phyloP scores from a whole-genome alignment of 2,329 filamentous ascomycete species.

The Apiospora sp. region DNA sequence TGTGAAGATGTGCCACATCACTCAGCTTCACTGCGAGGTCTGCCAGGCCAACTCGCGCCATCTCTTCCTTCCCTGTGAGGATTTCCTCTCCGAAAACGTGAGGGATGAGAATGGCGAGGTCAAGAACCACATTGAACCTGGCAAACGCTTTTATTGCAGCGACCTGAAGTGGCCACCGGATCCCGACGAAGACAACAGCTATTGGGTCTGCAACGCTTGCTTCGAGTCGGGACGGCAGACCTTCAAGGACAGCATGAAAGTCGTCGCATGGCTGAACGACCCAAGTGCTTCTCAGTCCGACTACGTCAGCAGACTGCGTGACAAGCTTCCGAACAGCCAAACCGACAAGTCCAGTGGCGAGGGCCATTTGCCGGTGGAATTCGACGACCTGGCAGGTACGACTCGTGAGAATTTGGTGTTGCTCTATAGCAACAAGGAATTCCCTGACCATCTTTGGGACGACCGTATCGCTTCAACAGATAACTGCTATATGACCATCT shows the following conservation, averaged over 20 bases:
- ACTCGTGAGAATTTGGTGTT: background rate
- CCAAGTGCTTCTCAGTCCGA: background rate
- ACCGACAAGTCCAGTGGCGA: background rate
- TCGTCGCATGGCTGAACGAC: background rate
- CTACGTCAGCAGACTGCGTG: background rate
- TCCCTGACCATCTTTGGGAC: background rate
- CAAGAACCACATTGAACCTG: conserved; percentile 2
- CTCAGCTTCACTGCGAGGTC: conserved; percentile 4
- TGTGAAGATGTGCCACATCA: conserved; percentile 10
- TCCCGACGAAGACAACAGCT: background rate
- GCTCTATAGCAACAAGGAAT: background rate
- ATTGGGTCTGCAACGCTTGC: conserved; percentile 15
- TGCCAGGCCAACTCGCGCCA: background rate
- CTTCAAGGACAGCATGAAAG: conserved; percentile 4
- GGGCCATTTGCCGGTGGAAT: background rate
- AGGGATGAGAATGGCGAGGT: background rate
- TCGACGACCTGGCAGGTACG: background rate
- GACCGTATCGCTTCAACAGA: background rate
- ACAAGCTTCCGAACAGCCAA: background rate
- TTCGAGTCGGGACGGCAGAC: background rate
- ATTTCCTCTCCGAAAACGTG: background rate
- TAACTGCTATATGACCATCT: background rate
- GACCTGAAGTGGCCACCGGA: conserved; percentile 19
- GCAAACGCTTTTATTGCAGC: conserved; percentile 20
- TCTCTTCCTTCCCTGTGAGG: conserved; percentile 3